A percentile compares a stretch with the other conserved stretches of the same genome.
Conservation (phyloP, 2,329 filamentous ascomycete genomes). For the Phyllosticta paracitricarpa region DNA sequence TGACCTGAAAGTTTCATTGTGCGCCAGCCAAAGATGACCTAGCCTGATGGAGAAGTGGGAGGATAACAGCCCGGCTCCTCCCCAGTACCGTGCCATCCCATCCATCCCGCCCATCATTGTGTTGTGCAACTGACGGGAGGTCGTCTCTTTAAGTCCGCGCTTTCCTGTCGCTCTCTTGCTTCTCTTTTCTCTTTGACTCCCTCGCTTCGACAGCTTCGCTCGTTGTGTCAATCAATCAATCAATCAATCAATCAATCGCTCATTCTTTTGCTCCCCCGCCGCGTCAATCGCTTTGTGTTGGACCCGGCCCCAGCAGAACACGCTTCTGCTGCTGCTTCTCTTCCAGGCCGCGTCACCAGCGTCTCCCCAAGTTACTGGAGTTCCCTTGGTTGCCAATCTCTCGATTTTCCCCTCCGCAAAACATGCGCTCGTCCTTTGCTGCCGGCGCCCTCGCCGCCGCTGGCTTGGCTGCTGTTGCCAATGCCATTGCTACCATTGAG, state of each 20-base stretch:
- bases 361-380: neutral
- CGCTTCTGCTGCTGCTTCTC: too few relatives aligned
- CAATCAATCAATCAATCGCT: too few relatives aligned
- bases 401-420: neutral
- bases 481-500: conserved; percentile 46
- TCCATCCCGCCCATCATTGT: too few relatives aligned
- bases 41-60: too few relatives aligned
- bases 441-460: conserved; percentile 15
- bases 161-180: too few relatives aligned
- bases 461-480: conserved; percentile 23
- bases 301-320: too few relatives aligned
- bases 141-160: neutral
- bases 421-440: neutral
- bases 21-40: neutral
- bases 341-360: neutral
- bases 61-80: neutral
- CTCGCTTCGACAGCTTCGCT: too few relatives aligned
- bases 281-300: too few relatives aligned
- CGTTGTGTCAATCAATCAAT: too few relatives aligned
- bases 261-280: too few relatives aligned
- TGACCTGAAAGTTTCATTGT: neutral
- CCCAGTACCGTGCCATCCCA: neutral
- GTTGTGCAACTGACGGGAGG: neutral
- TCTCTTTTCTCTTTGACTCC: too few relatives aligned
- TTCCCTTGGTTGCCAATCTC: neutral